These are phyloP conservation scores for Logfia minima DNA, from an alignment of 129 eudicot genomes.

Conservation along the genomic window DNA sequence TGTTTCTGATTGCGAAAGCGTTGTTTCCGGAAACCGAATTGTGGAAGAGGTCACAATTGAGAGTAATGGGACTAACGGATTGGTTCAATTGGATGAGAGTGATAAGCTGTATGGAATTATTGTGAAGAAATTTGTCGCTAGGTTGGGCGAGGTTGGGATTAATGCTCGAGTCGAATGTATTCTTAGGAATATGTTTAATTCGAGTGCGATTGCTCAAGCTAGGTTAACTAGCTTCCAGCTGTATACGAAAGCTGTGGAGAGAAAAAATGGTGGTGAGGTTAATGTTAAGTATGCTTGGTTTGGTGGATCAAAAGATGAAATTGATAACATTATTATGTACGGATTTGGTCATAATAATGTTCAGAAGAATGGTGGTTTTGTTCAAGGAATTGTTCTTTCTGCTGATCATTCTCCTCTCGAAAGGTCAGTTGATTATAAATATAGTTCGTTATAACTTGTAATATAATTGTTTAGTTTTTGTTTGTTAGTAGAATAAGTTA, in stretches of 20 bases:
- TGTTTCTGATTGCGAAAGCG: constrained; percentile 71
- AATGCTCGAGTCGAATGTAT: constrained; percentile 37
- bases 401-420: constrained; percentile 55
- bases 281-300: constrained; percentile 72
- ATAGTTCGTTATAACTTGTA: background rate
- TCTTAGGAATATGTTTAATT: constrained; percentile 34
- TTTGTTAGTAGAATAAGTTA: background rate
- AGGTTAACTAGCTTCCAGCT: constrained; percentile 39
- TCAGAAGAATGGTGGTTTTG: constrained; percentile 8
- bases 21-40: constrained; percentile 23
- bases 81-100: constrained; percentile 34
- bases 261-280: constrained; percentile 43
- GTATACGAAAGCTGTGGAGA: constrained; percentile 39
- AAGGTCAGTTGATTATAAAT: constrained; percentile 33
- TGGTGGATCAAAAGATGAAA: constrained; percentile 58
- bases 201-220: constrained; percentile 38
- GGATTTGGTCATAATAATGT: constrained; percentile 53
- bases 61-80: constrained; percentile 12
- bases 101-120: constrained; percentile 39
- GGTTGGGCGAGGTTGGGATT: constrained; percentile 35
- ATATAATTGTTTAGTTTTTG: background rate
- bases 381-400: constrained; percentile 53
- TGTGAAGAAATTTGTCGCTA: constrained; percentile 35
- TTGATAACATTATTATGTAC: constrained; percentile 39
- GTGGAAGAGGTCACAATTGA: background rate